Evolutionary conservation across 176 grass and related monocot genomes (phyloP).

Genomic region (Juncus inflexus): DNA sequence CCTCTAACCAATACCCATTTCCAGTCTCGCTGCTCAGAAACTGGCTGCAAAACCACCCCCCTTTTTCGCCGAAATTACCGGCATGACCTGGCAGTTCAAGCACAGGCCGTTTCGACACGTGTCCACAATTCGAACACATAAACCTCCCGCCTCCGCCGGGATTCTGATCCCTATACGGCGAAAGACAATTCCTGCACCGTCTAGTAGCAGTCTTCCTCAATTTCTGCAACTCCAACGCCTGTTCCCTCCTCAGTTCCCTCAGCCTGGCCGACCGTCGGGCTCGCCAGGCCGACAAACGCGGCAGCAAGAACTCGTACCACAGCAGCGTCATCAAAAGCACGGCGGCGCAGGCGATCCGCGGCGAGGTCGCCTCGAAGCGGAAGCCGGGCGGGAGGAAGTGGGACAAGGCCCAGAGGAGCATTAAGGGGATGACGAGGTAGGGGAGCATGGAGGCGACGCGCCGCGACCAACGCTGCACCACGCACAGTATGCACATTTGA

Average conservation of each 20-base stretch:
- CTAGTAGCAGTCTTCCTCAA: constrained; percentile 77
- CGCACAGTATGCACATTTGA: constrained; percentile 93
- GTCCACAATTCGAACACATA: constrained; percentile 94
- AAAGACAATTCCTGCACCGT: constrained; percentile 84
- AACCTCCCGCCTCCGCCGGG: constrained; percentile 70
- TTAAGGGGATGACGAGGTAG: constrained; percentile 77
- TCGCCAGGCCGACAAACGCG: constrained; percentile 71
- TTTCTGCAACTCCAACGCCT: constrained; percentile 76
- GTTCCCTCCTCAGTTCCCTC: constrained; percentile 58
- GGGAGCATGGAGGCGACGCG: constrained; percentile 85
- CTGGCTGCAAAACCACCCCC: constrained; percentile 67
- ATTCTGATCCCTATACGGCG: constrained; percentile 91
- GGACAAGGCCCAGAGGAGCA: constrained; percentile 74
- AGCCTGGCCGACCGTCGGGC: constrained; percentile 67
- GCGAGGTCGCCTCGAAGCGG: constrained; percentile 93
- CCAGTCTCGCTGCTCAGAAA: constrained; percentile 39
- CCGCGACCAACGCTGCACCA: constrained; percentile 95
- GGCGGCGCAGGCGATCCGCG: constrained; percentile 80
- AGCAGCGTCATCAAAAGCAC: constrained; percentile 94
- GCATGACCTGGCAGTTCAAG: constrained; percentile 47
- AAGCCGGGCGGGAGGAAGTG: constrained; percentile 75
- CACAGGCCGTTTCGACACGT: constrained; percentile 78
- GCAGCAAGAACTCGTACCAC: constrained; percentile 95
- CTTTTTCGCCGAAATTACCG: constrained; percentile 28
- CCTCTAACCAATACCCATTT: constrained; percentile 32